phyloP scores from a whole-genome alignment of 1,284 basidiomycete species.

The Thelephora terrestris region DNA sequence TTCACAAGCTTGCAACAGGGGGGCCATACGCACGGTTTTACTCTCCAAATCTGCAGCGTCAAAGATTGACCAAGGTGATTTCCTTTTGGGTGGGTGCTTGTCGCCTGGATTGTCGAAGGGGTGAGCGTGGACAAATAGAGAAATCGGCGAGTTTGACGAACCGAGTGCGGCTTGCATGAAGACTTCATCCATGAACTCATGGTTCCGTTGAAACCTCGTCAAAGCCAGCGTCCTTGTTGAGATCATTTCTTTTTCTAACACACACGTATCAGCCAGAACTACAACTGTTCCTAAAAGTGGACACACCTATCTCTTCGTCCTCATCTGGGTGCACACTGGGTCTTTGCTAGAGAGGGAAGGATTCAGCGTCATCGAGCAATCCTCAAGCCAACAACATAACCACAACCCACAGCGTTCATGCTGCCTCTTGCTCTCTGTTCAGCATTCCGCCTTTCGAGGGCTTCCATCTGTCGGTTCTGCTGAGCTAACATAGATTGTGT shows the following conservation, averaged over 20 bases:
- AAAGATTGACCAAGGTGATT: slow-evolving; percentile 49
- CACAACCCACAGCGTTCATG: slow-evolving; percentile 15
- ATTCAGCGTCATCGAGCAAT: too few species aligned
- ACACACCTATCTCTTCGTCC: slow-evolving; percentile 59
- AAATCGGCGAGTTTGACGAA: slow-evolving; percentile 18
- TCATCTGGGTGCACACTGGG: slow-evolving; percentile 35
- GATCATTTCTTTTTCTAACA: slow-evolving; percentile 59
- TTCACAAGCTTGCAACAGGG: neutral
- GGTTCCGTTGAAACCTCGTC: slow-evolving; percentile 65
- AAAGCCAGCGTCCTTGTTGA: slow-evolving; percentile 62
- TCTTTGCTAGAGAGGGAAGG: slow-evolving; percentile 3
- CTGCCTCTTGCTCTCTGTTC: slow-evolving; percentile 21
- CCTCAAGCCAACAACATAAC: neutral
- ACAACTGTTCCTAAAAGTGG: neutral
- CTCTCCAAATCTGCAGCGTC: slow-evolving; percentile 47
- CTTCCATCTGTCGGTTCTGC: slow-evolving; percentile 60
- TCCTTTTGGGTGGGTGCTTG: slow-evolving; percentile 26
- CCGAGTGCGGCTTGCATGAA: slow-evolving; percentile 64
- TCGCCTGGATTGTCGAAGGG: slow-evolving; percentile 29
- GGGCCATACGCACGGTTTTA: slow-evolving; percentile 36
- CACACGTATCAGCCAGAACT: slow-evolving; percentile 1
- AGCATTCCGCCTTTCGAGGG: slow-evolving; percentile 47
- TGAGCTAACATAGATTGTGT: slow-evolving; percentile 60
- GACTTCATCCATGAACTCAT: slow-evolving; percentile 73
- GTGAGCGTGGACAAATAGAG: neutral